phyloP scores from a whole-genome alignment of 306 rosid genomes.

The Dicorynia guianensis region DNA sequence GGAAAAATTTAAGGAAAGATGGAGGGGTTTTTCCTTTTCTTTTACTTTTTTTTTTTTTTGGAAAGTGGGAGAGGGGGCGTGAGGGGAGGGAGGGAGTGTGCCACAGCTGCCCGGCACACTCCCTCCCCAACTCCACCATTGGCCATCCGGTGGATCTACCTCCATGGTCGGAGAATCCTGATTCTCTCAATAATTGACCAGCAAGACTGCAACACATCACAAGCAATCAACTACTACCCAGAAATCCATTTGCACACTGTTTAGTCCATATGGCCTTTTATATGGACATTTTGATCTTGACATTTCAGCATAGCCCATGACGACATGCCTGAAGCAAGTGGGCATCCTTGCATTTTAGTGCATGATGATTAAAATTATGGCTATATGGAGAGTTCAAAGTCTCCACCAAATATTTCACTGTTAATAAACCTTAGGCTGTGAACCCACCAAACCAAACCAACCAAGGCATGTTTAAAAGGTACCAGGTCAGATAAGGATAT shows the following conservation, averaged over 20 bases:
- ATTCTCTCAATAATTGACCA: background rate
- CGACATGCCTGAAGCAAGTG: conserved; percentile 13
- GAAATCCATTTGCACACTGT: conserved; percentile 5
- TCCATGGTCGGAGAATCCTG: background rate
- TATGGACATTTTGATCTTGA: background rate
- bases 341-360: background rate
- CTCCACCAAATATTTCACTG: conserved; percentile 21
- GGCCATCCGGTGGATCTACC: too few species aligned
- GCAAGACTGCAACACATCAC: background rate
- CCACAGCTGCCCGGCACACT: too few species aligned
- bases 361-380: background rate
- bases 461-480: conserved; percentile 12
- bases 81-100: too few species aligned
- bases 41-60: too few species aligned
- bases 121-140: too few species aligned
- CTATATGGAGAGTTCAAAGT: background rate
- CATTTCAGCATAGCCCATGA: background rate
- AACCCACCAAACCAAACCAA: background rate
- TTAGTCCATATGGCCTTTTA: conserved; percentile 6
- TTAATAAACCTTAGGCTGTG: conserved; percentile 11
- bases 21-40: too few species aligned
- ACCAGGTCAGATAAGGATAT: conserved; percentile 4
- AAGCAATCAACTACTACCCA: conserved; percentile 1
- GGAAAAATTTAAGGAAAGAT: too few species aligned
- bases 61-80: too few species aligned